Evolutionary conservation across 2,329 filamentous ascomycete genomes (phyloP).

Genomic region (Trichoderma polysporum): DNA sequence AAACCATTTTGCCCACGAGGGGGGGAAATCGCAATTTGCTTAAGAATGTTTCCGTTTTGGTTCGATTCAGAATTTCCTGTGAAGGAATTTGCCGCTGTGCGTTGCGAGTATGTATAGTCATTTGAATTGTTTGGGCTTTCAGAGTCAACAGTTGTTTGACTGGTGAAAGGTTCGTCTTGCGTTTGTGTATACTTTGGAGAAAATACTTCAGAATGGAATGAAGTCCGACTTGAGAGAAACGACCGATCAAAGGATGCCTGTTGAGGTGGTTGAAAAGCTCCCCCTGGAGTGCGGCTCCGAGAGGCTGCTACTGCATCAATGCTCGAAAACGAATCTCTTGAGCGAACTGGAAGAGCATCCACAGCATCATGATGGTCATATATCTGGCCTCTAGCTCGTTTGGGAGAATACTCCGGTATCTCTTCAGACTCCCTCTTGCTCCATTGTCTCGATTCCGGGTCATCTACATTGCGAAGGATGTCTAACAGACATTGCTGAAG

Average conservation of each 20-base stretch:
- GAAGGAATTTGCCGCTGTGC: conserved; percentile 23
- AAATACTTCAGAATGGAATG: conserved; percentile 23
- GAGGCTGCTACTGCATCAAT: background rate
- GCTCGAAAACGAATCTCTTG: background rate
- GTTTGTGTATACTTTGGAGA: conserved; percentile 27
- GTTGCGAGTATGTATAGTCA: conserved; percentile 11
- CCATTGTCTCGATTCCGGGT: conserved; percentile 16
- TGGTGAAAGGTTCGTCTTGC: conserved; percentile 28
- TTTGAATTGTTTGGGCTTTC: background rate
- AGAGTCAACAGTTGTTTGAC: conserved; percentile 35
- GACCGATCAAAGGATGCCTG: background rate
- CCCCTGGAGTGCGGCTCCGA: background rate
- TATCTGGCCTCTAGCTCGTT: conserved; percentile 12
- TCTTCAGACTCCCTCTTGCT: conserved; percentile 29
- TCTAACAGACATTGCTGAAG: conserved; percentile 30
- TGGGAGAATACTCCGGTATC: conserved; percentile 19
- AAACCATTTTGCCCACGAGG: background rate
- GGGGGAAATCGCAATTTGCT: background rate
- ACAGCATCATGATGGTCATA: conserved; percentile 3
- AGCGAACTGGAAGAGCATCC: conserved; percentile 23
- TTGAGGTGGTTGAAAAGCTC: background rate
- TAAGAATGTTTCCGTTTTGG: background rate
- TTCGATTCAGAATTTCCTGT: background rate
- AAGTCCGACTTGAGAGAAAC: conserved; percentile 30
- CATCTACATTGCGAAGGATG: conserved; percentile 19